These are phyloP conservation scores for Hymenoscyphus occultus DNA, from an alignment of 2,329 filamentous ascomycete genomes.

Conservation along the genomic window DNA sequence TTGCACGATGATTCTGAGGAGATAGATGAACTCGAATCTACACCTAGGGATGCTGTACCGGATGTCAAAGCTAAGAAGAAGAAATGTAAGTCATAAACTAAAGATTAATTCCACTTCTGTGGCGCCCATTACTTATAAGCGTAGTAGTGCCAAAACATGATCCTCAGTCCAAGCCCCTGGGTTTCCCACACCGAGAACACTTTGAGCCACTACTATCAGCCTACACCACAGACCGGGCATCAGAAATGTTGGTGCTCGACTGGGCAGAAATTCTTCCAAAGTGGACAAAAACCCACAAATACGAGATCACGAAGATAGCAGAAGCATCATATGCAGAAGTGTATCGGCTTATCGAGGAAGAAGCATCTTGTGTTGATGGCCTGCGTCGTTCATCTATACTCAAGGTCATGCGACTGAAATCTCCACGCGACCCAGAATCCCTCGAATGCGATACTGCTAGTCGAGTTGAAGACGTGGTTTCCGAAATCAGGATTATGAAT, in stretches of 20 bases:
- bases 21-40: not conserved
- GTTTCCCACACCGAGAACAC: not conserved
- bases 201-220: slow-evolving; percentile 21
- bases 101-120: not conserved
- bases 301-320: slow-evolving; percentile 60
- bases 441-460: slow-evolving; percentile 23
- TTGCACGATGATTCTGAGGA: not conserved
- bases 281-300: slow-evolving; percentile 31
- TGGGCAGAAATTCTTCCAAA: slow-evolving; percentile 58
- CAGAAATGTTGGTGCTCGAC: slow-evolving; percentile 13
- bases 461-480: slow-evolving; percentile 48
- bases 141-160: not conserved
- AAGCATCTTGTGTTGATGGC: not conserved
- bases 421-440: slow-evolving; percentile 24
- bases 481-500: slow-evolving; percentile 62
- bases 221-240: slow-evolving; percentile 24
- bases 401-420: slow-evolving; percentile 57
- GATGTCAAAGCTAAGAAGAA: not conserved
- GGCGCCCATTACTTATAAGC: not conserved
- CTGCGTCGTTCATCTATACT: slow-evolving; percentile 60
- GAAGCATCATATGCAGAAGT: slow-evolving; percentile 67
- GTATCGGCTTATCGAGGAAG: slow-evolving; percentile 51
- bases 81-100: not conserved
- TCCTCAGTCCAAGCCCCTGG: not conserved
- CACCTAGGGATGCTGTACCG: not conserved